These are phyloP conservation scores for Cinnamomum micranthum DNA, from an alignment of 164 flowering plant genomes.

Conservation along the genomic window DNA sequence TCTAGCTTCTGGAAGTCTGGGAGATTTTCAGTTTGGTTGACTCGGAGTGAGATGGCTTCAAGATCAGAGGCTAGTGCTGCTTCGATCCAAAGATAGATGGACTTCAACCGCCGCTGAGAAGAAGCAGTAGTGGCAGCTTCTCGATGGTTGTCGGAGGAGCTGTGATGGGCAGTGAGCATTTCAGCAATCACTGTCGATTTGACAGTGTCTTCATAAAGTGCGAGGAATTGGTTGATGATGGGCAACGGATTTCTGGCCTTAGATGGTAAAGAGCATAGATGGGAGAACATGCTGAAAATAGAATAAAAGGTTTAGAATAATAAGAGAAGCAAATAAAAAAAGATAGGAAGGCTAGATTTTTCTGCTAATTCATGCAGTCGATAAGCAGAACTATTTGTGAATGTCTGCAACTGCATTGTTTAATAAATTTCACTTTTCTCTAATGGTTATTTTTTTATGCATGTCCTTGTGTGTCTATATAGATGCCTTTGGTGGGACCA, in stretches of 20 bases:
- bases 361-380: too few relatives aligned
- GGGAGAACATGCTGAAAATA: slow-evolving; percentile 75
- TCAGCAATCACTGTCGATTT: slow-evolving; percentile 38
- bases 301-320: too few relatives aligned
- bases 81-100: slow-evolving; percentile 71
- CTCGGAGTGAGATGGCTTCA: slow-evolving; percentile 59
- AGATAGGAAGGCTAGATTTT: too few relatives aligned
- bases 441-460: too few relatives aligned
- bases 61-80: slow-evolving; percentile 89
- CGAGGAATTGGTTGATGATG: slow-evolving; percentile 62
- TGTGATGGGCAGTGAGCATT: slow-evolving; percentile 29
- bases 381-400: too few relatives aligned
- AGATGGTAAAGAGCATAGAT: slow-evolving; percentile 53
- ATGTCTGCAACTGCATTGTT: too few relatives aligned
- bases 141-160: slow-evolving; percentile 9
- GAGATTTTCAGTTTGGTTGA: slow-evolving; percentile 22
- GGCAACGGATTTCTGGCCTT: slow-evolving; percentile 71
- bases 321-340: too few relatives aligned
- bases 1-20: slow-evolving; percentile 10
- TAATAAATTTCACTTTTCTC: too few relatives aligned
- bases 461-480: too few relatives aligned
- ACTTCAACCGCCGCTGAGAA: slow-evolving; percentile 40
- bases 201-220: slow-evolving; percentile 50
- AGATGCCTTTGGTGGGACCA: too few relatives aligned
- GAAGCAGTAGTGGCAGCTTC: background rate